Conservation (phyloP, 768 basidiomycete species). For the Boletus patriciae region DNA sequence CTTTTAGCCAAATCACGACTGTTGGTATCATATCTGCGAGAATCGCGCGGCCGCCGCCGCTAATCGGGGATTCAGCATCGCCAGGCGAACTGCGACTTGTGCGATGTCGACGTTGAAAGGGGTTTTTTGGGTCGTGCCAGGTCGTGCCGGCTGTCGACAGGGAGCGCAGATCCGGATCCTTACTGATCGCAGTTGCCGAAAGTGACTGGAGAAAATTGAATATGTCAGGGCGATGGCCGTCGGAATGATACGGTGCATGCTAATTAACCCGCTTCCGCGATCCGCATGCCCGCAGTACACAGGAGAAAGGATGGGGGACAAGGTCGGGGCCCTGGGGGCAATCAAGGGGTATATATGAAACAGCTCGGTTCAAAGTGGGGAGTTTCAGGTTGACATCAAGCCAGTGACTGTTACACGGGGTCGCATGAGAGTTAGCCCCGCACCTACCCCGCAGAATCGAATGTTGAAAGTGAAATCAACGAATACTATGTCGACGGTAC, state of each 20-base stretch:
- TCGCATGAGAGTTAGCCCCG: neutral
- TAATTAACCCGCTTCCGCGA: too few relatives aligned
- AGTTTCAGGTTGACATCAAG: conserved; percentile 1
- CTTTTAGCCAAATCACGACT: neutral
- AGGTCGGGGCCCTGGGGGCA: too few relatives aligned
- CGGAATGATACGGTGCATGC: too few relatives aligned
- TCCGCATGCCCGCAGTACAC: too few relatives aligned
- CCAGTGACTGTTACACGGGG: too few relatives aligned
- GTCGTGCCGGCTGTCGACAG: too few relatives aligned
- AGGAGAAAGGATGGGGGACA: too few relatives aligned
- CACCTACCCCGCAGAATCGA: too few relatives aligned
- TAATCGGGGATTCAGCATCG: neutral
- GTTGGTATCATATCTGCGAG: neutral
- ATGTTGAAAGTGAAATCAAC: neutral
- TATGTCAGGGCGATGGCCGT: too few relatives aligned
- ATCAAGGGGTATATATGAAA: neutral
- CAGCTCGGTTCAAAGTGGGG: neutral
- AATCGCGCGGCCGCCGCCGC: neutral
- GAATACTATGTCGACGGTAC: neutral
- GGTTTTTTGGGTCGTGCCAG: neutral
- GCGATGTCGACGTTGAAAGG: neutral
- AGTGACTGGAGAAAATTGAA: too few relatives aligned
- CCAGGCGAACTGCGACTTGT: neutral
- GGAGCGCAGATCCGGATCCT: neutral
- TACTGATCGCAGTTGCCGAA: neutral